phyloP scores from a whole-genome alignment of 352 stramenopile species.

The Phytopythium helicoides region DNA sequence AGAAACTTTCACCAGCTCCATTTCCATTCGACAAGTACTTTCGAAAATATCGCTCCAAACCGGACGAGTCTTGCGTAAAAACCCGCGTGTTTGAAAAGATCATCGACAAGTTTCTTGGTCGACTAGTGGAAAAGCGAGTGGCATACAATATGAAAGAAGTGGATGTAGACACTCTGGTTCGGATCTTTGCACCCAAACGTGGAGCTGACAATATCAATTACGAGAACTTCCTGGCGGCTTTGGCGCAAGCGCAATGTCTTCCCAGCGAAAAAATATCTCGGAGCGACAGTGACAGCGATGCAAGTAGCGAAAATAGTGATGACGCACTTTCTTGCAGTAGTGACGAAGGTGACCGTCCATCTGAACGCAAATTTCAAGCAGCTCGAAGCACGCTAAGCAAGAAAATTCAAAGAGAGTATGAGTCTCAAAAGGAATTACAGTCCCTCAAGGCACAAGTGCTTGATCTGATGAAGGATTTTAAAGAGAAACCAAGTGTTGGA shows the following conservation, averaged over 20 bases:
- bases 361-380: constrained; percentile 21
- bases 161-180: constrained; percentile 28
- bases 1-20: constrained; percentile 25
- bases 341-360: constrained; percentile 35
- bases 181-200: not conserved
- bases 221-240: constrained; percentile 45
- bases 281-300: constrained; percentile 13
- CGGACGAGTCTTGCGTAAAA: constrained; percentile 42
- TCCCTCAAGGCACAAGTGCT: constrained; percentile 23
- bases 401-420: constrained; percentile 33
- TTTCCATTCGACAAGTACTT: constrained; percentile 84
- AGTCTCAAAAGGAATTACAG: constrained; percentile 34
- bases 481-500: constrained; percentile 26
- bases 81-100: constrained; percentile 67
- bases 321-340: constrained; percentile 28
- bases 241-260: constrained; percentile 33
- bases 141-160: constrained; percentile 70
- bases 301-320: constrained; percentile 15
- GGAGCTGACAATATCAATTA: constrained; percentile 37
- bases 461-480: constrained; percentile 17
- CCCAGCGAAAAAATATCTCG: not conserved
- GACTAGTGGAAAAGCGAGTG: constrained; percentile 45
- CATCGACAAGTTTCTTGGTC: constrained; percentile 72
- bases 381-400: constrained; percentile 25
- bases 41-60: constrained; percentile 50